phyloP scores from a whole-genome alignment of 106 monocot genomes.

The Vanilla planifolia region DNA sequence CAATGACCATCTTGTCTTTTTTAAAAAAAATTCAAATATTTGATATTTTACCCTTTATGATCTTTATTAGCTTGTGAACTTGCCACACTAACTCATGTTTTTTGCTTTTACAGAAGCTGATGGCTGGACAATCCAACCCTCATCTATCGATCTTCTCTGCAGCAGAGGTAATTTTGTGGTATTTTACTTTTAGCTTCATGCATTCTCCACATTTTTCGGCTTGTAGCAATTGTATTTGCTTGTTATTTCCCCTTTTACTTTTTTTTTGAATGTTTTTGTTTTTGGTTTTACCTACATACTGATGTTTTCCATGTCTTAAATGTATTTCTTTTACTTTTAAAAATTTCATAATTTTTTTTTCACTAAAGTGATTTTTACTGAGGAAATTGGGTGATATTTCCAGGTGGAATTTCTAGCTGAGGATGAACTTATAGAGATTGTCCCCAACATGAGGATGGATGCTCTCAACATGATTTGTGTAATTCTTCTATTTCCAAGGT shows the following conservation, averaged over 20 bases:
- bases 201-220: background rate
- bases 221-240: background rate
- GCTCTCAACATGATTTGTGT: slow-evolving; percentile 85
- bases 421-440: slow-evolving; percentile 78
- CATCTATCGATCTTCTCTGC: slow-evolving; percentile 63
- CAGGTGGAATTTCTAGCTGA: slow-evolving; percentile 92
- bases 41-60: too few species aligned
- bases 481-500: slow-evolving; percentile 2
- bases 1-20: too few species aligned
- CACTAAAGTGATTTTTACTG: background rate
- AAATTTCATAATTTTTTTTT: too few species aligned
- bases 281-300: background rate
- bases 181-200: background rate
- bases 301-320: background rate
- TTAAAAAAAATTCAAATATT: too few species aligned
- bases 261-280: background rate
- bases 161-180: slow-evolving; percentile 51
- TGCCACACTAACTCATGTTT: too few species aligned
- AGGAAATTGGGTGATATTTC: background rate
- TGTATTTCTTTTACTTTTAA: background rate
- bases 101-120: slow-evolving; percentile 13
- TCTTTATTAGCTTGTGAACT: too few species aligned
- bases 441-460: slow-evolving; percentile 84
- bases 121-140: slow-evolving; percentile 97
- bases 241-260: background rate